Evolutionary conservation across 257 asterid genomes (phyloP).

Genomic region (Solanum appendiculatum): DNA sequence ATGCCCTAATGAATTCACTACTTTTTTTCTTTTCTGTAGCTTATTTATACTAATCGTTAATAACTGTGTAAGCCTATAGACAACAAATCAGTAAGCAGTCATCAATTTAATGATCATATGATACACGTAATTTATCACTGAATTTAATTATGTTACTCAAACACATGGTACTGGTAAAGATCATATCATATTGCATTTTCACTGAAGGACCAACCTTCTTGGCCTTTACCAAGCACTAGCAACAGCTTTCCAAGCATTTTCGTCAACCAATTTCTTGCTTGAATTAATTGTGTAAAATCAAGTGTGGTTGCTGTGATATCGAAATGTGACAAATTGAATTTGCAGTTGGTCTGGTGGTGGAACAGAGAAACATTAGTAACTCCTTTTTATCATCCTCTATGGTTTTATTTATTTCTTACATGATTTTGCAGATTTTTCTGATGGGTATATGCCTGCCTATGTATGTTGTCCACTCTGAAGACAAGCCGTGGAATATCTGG

Average conservation of each 20-base stretch:
- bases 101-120: background rate
- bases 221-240: background rate
- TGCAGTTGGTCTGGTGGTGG: background rate
- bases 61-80: background rate
- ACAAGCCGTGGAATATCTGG: constrained; percentile 37
- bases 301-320: background rate
- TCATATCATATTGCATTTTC: background rate
- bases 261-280: background rate
- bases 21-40: background rate
- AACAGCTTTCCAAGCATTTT: background rate
- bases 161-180: background rate
- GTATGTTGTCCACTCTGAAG: constrained; percentile 50
- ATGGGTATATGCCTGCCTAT: constrained; percentile 81
- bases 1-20: background rate
- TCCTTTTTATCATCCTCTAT: background rate
- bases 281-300: background rate
- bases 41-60: background rate
- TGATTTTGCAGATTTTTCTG: constrained; percentile 49
- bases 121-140: background rate
- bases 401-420: background rate
- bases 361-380: background rate
- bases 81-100: background rate
- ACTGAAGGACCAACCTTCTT: background rate
- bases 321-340: background rate
- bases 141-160: too few relatives aligned